Evolutionary conservation across 2,329 filamentous ascomycete genomes (phyloP), one percentile per base, ranked within the genome.

Genomic region (Aspergillus sp.): DNA sequence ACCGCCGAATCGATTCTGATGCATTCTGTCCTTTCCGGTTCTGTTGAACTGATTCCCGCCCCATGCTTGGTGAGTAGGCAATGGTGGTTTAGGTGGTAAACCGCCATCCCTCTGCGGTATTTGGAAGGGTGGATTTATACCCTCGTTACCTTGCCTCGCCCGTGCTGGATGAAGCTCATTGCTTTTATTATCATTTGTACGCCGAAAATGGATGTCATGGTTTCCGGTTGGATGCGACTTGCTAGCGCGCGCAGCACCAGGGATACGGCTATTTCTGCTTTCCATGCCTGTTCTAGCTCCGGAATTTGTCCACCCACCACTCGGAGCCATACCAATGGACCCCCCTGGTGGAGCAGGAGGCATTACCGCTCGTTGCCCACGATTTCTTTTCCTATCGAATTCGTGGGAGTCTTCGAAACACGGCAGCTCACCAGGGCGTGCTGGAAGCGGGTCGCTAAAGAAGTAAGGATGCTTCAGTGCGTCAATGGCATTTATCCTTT

Each of bases 321-420:
- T 79, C 7, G 78, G 74, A 9, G 78, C 81, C 60, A 89, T 82
- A 12, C 91, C 91, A 3, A 95, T 90, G 1, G 88, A 90, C 3
- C 89, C 91, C 10, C 90, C 91, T 57, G 91, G 90, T 0, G 93
- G 93, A 0, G 91, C 93, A 10, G 93, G 91, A 3, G 91, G 91
- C 9, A 91, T 78, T 19, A 84, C 86, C 19, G 86, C 86, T 62
- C 88, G 88, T 60, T 93, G 85, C 49, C 90, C 86, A 56, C 94
- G 85, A 58, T 90, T 91, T 69, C 91, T 94, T 65, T 90, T 83
- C 44, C 91, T 82, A 65, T 98, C 93, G n/a, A 97, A 76, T 68
- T 98, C 93, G 68, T 98, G 93, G 41, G 90, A 95, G 60, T 96
- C 91, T 63, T 95, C 88, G 61, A 95, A 97, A 13, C 75, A 80